phyloP scores from a whole-genome alignment of 805 yeast species.

The Candida insectalens region DNA sequence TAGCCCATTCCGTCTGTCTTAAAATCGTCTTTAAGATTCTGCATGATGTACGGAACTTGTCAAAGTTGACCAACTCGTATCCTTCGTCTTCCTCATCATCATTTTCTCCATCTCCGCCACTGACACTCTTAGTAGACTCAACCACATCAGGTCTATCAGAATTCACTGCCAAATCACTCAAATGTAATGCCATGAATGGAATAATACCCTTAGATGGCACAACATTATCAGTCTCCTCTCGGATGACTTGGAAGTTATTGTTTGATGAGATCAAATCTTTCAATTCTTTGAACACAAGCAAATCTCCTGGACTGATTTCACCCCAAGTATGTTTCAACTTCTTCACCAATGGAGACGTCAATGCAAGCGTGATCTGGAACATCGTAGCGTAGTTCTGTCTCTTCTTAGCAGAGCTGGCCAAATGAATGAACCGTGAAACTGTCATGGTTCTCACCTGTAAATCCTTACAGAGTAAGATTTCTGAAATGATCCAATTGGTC shows the following conservation, averaged over 20 bases:
- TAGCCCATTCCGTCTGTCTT: slow-evolving; percentile 80
- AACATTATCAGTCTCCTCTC: slow-evolving; percentile 48
- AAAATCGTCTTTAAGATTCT: slow-evolving; percentile 67
- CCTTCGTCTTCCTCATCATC: slow-evolving; percentile 11
- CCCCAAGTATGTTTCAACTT: slow-evolving; percentile 66
- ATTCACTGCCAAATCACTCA: slow-evolving; percentile 75
- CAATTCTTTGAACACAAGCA: slow-evolving; percentile 53
- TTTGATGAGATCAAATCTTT: slow-evolving; percentile 68
- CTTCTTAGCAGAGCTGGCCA: slow-evolving; percentile 64
- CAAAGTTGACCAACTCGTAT: slow-evolving; percentile 56
- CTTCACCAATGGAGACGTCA: slow-evolving; percentile 56
- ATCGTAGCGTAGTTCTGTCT: slow-evolving; percentile 80
- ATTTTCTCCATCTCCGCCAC: slow-evolving; percentile 15
- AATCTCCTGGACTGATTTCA: slow-evolving; percentile 61
- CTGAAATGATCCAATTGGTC: slow-evolving; percentile 89
- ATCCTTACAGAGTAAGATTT: slow-evolving; percentile 61
- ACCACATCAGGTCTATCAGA: slow-evolving; percentile 48
- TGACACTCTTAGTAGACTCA: slow-evolving; percentile 10
- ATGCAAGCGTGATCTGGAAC: slow-evolving; percentile 79
- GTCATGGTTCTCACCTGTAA: slow-evolving; percentile 53
- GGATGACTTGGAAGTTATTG: slow-evolving; percentile 58
- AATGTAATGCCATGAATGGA: slow-evolving; percentile 81
- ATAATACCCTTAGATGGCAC: slow-evolving; percentile 67
- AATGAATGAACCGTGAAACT: slow-evolving; percentile 77
- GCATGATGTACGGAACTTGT: slow-evolving; percentile 68